Base-by-base conservation (phyloP, 768 basidiomycete genomes). In the Boletus fagicola region DNA sequence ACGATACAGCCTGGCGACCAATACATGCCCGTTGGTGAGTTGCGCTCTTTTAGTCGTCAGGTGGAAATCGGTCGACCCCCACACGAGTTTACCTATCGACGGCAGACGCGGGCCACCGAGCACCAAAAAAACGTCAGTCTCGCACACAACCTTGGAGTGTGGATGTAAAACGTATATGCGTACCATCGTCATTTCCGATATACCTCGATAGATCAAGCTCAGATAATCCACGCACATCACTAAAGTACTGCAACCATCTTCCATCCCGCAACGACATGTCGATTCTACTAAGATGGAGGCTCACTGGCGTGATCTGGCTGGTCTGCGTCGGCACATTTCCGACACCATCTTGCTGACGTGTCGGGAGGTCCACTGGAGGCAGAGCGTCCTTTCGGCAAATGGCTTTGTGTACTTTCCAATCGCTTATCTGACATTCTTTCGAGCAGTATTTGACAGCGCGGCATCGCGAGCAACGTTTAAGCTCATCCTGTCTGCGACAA, bases 171-270 rank as follows among this genome's bases (percentile, higher is more conserved):
- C 8, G 30, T 31, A 15, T 22, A 20, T 4, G 20, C 47, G 20
- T 15, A 52, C 54, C 54, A 33, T 55, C 49, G 1, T 55, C 38
- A 9, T 55, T 55, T 20, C 54, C 49, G 13, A 51, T 54, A 18
- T 54, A 42, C 18, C 2, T 53, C 15, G 52, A 53, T 4, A 53
- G 22, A n/a, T 53, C 52, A 11, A 53, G 52, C 15, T 53, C 52
- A 12, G 52, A 53, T 22, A 53, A 24, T n/a, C 52, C 52, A 31
- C 12, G 24, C 2, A 1, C 5, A 8, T 49, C 16, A 8, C 44
- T 35, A 35, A 24, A 35, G 43, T 53, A 53, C 10, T 35, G 43
- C 31, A 53, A 12, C 52, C 44, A 53, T 12, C 52, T 47, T 1
- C 52, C 44, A 6, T 53, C 52, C 26, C 44, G 52, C 8, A 53